Evolutionary conservation across 2,329 filamentous ascomycete genomes (phyloP).

Genomic region (Fusarium neocosmosporiellum): DNA sequence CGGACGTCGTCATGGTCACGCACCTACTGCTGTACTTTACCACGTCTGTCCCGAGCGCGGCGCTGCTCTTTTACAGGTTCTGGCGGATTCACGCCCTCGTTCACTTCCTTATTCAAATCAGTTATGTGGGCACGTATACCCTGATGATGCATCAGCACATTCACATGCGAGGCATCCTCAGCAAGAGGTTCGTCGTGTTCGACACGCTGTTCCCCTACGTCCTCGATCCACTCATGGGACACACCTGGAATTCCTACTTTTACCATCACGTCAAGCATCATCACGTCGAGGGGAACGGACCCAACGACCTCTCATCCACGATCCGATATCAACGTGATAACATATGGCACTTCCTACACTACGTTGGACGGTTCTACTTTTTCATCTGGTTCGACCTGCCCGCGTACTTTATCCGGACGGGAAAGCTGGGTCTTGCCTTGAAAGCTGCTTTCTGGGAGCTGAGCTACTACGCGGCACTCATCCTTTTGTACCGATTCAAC

Average conservation of each 20-base stretch:
- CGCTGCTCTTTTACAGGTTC: constrained; percentile 73
- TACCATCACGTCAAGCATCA: constrained; percentile 90
- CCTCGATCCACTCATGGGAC: constrained; percentile 79
- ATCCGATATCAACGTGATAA: constrained; percentile 80
- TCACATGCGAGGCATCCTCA: constrained; percentile 76
- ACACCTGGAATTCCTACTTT: constrained; percentile 86
- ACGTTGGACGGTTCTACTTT: constrained; percentile 78
- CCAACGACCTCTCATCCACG: constrained; percentile 79
- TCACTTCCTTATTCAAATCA: constrained; percentile 73
- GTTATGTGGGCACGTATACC: constrained; percentile 80
- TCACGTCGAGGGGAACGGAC: constrained; percentile 83
- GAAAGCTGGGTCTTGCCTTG: constrained; percentile 63
- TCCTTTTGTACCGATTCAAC: constrained; percentile 62
- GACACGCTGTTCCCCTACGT: constrained; percentile 78
- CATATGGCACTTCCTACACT: constrained; percentile 72
- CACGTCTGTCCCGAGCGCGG: constrained; percentile 75
- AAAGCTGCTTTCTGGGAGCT: constrained; percentile 71
- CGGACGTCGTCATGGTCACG: constrained; percentile 83
- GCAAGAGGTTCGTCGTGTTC: constrained; percentile 63
- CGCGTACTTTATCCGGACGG: constrained; percentile 74
- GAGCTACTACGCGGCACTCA: constrained; percentile 63
- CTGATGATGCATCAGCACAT: constrained; percentile 88
- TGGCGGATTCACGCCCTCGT: constrained; percentile 74
- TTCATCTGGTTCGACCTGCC: constrained; percentile 80
- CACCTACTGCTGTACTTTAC: constrained; percentile 78